These are phyloP conservation scores for Arthrobotrys pseudoclavata DNA, from an alignment of 2,329 filamentous ascomycete genomes.

Conservation along the genomic window DNA sequence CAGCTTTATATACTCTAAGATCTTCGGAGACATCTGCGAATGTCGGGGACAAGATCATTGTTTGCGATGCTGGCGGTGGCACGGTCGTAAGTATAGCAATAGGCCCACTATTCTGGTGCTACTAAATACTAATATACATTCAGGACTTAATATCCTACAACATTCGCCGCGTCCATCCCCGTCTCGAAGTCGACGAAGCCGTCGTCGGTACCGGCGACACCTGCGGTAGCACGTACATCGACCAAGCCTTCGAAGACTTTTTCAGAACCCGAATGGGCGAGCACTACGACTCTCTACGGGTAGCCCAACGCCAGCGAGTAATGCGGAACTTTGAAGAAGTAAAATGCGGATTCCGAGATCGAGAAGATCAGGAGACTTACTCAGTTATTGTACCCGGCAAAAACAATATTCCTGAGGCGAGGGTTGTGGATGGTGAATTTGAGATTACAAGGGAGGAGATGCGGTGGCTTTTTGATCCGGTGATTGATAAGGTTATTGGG, in stretches of 20 bases:
- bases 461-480: slow-evolving; percentile 47
- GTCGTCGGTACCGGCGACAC: slow-evolving; percentile 69
- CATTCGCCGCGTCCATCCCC: slow-evolving; percentile 68
- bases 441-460: slow-evolving; percentile 50
- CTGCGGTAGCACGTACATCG: slow-evolving; percentile 70
- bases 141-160: slow-evolving; percentile 71
- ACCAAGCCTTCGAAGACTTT: slow-evolving; percentile 69
- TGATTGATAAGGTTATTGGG: slow-evolving; percentile 46
- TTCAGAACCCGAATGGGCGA: slow-evolving; percentile 68
- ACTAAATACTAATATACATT: neutral
- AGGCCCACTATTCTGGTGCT: neutral
- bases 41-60: slow-evolving; percentile 69
- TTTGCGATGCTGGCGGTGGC: slow-evolving; percentile 71
- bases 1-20: slow-evolving; percentile 70
- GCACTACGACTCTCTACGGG: slow-evolving; percentile 67
- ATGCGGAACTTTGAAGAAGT: slow-evolving; percentile 68
- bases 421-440: slow-evolving; percentile 55
- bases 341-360: slow-evolving; percentile 56
- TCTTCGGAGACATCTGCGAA: slow-evolving; percentile 64
- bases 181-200: slow-evolving; percentile 69
- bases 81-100: slow-evolving; percentile 80
- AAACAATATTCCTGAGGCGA: slow-evolving; percentile 50
- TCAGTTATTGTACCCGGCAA: slow-evolving; percentile 52
- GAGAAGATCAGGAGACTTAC: slow-evolving; percentile 49
- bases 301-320: slow-evolving; percentile 63